phyloP scores from a whole-genome alignment of 768 basidiomycete genomes.

The Russula griseocarnosa region DNA sequence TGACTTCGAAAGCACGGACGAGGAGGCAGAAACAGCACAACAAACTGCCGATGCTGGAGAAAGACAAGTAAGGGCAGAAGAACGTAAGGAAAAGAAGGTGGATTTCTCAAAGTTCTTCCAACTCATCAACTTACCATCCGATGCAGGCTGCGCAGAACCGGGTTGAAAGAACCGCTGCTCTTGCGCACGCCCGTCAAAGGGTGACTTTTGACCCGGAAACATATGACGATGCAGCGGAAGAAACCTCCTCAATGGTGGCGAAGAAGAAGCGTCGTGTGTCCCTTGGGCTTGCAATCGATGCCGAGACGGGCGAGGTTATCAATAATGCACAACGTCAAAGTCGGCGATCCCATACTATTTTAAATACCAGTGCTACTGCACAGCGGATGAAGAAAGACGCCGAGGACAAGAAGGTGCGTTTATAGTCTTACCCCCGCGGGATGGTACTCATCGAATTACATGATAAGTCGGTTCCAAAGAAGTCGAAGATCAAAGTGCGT shows the following conservation, averaged over 20 bases:
- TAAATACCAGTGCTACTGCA: constrained; percentile 65
- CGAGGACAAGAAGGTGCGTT: constrained; percentile 55
- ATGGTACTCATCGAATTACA: constrained; percentile 27
- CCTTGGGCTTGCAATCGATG: constrained; percentile 51
- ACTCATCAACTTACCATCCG: constrained; percentile 3
- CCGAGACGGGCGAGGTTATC: constrained; percentile 58
- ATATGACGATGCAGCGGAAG: constrained; percentile 30
- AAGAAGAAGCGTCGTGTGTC: constrained; percentile 49
- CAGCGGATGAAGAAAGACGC: constrained; percentile 60
- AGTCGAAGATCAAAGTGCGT: constrained; percentile 49
- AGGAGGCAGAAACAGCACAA: constrained; percentile 44
- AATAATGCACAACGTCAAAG: constrained; percentile 49
- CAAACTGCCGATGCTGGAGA: constrained; percentile 56
- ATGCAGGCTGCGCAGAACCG: constrained; percentile 51
- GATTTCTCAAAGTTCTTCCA: constrained; percentile 9
- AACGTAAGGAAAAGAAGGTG: constrained; percentile 51
- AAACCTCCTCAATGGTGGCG: constrained; percentile 30
- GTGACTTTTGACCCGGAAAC: constrained; percentile 63
- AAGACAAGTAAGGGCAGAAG: constrained; percentile 54
- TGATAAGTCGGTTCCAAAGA: constrained; percentile 50
- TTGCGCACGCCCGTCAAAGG: constrained; percentile 61
- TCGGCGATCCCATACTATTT: constrained; percentile 61
- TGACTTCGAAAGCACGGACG: constrained; percentile 84
- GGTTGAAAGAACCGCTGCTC: constrained; percentile 59
- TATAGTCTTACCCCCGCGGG: not conserved